Evolutionary conservation across 306 rosid species (phyloP).

Genomic region (Cucurbita maxima): DNA sequence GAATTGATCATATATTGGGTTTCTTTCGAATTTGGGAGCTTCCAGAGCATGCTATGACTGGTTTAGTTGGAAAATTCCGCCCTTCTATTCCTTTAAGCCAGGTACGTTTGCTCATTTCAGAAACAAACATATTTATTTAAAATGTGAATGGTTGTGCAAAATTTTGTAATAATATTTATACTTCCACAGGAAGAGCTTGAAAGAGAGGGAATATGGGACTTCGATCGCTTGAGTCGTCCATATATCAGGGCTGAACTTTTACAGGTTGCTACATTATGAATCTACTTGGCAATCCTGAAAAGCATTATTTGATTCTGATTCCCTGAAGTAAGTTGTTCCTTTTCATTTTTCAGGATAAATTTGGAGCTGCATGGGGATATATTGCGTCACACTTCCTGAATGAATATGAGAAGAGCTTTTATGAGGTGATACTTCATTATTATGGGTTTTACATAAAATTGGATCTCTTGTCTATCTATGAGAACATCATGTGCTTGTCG

Average conservation of each 20-base stretch:
- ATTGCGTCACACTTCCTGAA: constrained; percentile 62
- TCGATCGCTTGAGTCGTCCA: constrained; percentile 73
- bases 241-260: constrained; percentile 56
- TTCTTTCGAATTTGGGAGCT: constrained; percentile 98
- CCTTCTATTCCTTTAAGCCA: constrained; percentile 93
- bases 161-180: not conserved
- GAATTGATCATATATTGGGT: constrained; percentile 94
- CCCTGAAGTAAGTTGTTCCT: not conserved
- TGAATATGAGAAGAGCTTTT: constrained; percentile 43
- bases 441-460: not conserved
- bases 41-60: constrained; percentile 83
- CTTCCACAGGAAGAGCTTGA: constrained; percentile 78
- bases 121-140: not conserved
- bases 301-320: not conserved
- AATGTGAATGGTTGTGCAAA: not conserved
- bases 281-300: constrained; percentile 3
- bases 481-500: not conserved
- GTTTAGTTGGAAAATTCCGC: constrained; percentile 82
- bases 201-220: constrained; percentile 92
- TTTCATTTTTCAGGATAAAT: constrained; percentile 47
- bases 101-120: constrained; percentile 24
- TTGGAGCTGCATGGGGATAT: constrained; percentile 68
- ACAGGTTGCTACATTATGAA: constrained; percentile 30
- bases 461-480: not conserved
- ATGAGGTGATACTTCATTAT: constrained; percentile 41